Conservation (phyloP, 371 early-diverging fungal genomes). For the Choanephora cucurbitarum region DNA sequence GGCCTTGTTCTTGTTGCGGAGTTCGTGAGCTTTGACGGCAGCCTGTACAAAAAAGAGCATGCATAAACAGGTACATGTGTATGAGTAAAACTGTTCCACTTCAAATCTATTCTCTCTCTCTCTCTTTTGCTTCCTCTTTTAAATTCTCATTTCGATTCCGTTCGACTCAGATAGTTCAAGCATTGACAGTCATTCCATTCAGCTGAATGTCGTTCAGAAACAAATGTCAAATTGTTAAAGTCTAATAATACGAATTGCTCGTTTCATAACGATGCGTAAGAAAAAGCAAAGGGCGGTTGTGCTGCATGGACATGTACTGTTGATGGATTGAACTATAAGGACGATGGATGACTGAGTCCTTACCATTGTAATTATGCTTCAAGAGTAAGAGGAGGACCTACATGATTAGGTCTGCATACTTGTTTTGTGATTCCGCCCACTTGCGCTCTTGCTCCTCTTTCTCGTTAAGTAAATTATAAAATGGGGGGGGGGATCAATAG, state of each 20-base stretch:
- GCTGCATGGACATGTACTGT: conserved; percentile 4
- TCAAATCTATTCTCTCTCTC: not conserved
- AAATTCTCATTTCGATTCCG: no score
- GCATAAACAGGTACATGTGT: no score
- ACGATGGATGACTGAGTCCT: conserved; percentile 4
- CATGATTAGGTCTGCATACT: conserved; percentile 5
- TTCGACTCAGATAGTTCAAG: no score
- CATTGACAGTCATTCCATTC: no score
- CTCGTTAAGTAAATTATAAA: no score
- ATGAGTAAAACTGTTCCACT: no score
- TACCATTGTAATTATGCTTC: conserved; percentile 26
- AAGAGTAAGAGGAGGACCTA: conserved; percentile 21
- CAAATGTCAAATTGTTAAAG: not conserved
- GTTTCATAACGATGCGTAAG: not conserved
- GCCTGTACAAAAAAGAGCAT: conserved; percentile 37
- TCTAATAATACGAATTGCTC: no score
- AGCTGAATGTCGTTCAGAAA: not conserved
- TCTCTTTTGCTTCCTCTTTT: no score
- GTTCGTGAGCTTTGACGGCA: conserved; percentile 89
- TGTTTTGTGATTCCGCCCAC: conserved; percentile 17
- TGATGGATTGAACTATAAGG: conserved; percentile 12
- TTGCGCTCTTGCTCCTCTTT: not conserved
- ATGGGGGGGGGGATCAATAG: no score
- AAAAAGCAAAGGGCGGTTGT: not conserved
- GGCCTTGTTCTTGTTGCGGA: conserved; percentile 89